Conservation (phyloP, 1,284 basidiomycete species). For the Sanguinoderma infundibulare region DNA sequence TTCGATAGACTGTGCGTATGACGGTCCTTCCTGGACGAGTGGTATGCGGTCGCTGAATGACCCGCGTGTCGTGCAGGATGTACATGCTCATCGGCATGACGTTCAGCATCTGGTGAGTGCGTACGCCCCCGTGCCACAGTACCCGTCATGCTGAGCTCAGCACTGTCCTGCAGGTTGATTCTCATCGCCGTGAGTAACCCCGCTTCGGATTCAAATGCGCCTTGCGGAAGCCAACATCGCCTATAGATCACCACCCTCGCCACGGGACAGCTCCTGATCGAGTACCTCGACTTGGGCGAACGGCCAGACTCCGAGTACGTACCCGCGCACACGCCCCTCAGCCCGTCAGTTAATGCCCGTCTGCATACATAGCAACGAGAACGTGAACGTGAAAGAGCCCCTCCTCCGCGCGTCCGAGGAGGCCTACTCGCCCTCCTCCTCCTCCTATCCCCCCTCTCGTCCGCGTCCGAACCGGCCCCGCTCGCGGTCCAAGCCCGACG, state of each 20-base stretch:
- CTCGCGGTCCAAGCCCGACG: constrained; percentile 57
- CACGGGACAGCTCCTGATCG: constrained; percentile 58
- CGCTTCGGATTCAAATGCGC: too few species aligned
- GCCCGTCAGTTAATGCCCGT: not conserved
- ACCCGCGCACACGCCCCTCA: not conserved
- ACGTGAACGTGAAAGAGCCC: constrained; percentile 35
- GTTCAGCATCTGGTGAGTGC: constrained; percentile 64
- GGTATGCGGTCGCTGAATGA: constrained; percentile 10
- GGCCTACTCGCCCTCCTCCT: constrained; percentile 15
- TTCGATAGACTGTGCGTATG: constrained; percentile 61
- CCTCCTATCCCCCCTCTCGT: constrained; percentile 26
- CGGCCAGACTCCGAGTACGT: constrained; percentile 22
- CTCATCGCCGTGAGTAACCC: constrained; percentile 50
- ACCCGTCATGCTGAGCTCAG: not conserved
- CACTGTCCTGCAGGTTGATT: constrained; percentile 56
- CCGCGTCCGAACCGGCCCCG: constrained; percentile 40
- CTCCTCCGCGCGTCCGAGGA: constrained; percentile 38
- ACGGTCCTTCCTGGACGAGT: not conserved
- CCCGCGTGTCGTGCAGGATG: constrained; percentile 41
- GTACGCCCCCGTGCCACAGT: too few species aligned
- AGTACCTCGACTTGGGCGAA: constrained; percentile 41
- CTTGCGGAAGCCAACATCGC: not conserved
- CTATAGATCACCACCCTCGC: constrained; percentile 50
- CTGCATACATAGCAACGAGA: constrained; percentile 28
- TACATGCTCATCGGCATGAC: constrained; percentile 79